These are phyloP conservation scores for Solanum ahanhuiri DNA, from an alignment of 257 asterid genomes.

Conservation along the genomic window DNA sequence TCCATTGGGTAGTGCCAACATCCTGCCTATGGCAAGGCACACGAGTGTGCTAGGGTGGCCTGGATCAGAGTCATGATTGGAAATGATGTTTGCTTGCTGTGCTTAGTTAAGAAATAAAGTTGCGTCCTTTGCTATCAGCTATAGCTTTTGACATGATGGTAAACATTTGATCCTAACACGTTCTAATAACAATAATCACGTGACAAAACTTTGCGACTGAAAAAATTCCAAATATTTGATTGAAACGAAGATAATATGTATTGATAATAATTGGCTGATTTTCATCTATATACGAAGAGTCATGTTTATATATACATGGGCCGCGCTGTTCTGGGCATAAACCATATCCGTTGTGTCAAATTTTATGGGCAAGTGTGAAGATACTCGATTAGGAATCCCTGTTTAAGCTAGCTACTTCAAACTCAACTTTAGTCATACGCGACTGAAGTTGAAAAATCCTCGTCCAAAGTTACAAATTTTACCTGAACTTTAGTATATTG, in stretches of 20 bases:
- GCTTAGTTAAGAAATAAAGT: neutral
- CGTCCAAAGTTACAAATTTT: neutral
- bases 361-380: neutral
- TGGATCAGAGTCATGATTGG: neutral
- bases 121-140: rapidly evolving
- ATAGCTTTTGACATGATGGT: too few species aligned
- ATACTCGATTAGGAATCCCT: neutral
- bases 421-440: neutral
- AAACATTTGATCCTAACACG: too few species aligned
- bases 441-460: neutral
- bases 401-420: neutral
- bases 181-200: neutral
- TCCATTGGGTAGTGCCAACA: neutral
- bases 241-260: neutral
- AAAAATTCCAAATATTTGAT: neutral
- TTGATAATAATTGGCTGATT: neutral
- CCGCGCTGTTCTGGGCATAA: rapidly evolving
- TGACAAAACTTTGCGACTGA: neutral
- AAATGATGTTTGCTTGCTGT: too few species aligned
- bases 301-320: neutral
- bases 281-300: neutral
- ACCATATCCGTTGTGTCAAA: too few species aligned
- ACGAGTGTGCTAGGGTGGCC: neutral
- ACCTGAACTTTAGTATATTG: neutral
- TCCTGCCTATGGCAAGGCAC: neutral